phyloP scores from a whole-genome alignment of 2,329 filamentous ascomycete species.

The Stenocarpella maydis region DNA sequence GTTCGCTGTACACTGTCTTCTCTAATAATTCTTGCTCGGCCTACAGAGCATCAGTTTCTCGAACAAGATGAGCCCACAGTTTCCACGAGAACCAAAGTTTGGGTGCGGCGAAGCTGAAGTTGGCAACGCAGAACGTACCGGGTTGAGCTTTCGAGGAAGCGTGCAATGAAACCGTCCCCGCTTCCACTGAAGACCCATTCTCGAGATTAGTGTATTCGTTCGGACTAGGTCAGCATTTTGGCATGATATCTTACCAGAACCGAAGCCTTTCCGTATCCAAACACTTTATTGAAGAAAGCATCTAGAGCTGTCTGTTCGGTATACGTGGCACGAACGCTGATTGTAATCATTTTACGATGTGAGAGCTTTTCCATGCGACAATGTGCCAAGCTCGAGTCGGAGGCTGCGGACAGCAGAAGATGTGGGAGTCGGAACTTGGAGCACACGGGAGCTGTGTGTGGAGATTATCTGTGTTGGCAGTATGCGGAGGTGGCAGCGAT shows the following conservation, averaged over 20 bases:
- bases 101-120: background rate
- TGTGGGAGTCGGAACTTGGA: background rate
- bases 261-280: conserved; percentile 26
- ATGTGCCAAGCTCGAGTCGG: background rate
- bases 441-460: background rate
- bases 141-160: conserved; percentile 6
- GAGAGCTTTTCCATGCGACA: background rate
- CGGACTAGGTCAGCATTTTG: background rate
- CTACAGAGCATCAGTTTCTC: background rate
- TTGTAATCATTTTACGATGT: conserved; percentile 12
- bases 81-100: too few species aligned
- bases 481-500: background rate
- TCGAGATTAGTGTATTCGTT: background rate
- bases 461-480: background rate
- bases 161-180: conserved; percentile 26
- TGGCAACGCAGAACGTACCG: background rate
- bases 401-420: background rate
- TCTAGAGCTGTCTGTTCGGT: conserved; percentile 26
- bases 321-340: conserved; percentile 28
- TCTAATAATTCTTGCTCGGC: conserved; percentile 12
- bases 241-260: conserved; percentile 8
- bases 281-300: conserved; percentile 7
- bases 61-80: too few species aligned
- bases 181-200: conserved; percentile 16
- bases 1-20: background rate